These are phyloP conservation scores for Wickerhamomyces pijperi DNA, from an alignment of 805 yeast species.

Conservation along the genomic window DNA sequence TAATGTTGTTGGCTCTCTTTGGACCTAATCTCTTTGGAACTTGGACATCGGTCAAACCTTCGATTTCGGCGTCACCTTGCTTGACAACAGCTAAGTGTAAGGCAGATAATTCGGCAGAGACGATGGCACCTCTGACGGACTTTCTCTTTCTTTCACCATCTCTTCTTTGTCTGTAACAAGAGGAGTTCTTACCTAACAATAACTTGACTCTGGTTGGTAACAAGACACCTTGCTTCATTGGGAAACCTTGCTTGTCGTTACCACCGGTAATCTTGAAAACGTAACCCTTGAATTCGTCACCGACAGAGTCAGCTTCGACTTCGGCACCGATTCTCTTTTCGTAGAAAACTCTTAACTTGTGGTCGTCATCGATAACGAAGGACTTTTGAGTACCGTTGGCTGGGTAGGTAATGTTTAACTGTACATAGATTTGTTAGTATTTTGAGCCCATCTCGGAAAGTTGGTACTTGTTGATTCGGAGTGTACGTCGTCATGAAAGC, in stretches of 20 bases:
- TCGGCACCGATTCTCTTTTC: slow-evolving; percentile 99
- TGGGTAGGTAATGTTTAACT: slow-evolving; percentile 97
- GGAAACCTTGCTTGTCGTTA: slow-evolving; percentile 99
- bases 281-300: slow-evolving; percentile 99
- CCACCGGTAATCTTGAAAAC: slow-evolving; percentile 98
- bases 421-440: neutral
- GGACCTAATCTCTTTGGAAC: slow-evolving; percentile 99
- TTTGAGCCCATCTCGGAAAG: slow-evolving; percentile 63
- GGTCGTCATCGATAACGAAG: slow-evolving; percentile 98
- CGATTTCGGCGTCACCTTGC: slow-evolving; percentile 95
- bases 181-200: slow-evolving; percentile 84
- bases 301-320: slow-evolving; percentile 96
- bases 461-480: slow-evolving; percentile 93
- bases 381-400: slow-evolving; percentile 99
- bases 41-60: slow-evolving; percentile 88
- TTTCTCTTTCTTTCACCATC: slow-evolving; percentile 99
- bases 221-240: slow-evolving; percentile 99
- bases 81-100: slow-evolving; percentile 87
- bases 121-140: slow-evolving; percentile 99
- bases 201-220: slow-evolving; percentile 99
- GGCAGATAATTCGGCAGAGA: slow-evolving; percentile 93
- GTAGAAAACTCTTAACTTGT: slow-evolving; percentile 95
- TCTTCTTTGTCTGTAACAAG: slow-evolving; percentile 99
- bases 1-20: slow-evolving; percentile 99
- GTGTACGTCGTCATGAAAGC: slow-evolving; percentile 26